phyloP scores from a whole-genome alignment of 768 basidiomycete species.

The Hortiboletus flavorubellus region DNA sequence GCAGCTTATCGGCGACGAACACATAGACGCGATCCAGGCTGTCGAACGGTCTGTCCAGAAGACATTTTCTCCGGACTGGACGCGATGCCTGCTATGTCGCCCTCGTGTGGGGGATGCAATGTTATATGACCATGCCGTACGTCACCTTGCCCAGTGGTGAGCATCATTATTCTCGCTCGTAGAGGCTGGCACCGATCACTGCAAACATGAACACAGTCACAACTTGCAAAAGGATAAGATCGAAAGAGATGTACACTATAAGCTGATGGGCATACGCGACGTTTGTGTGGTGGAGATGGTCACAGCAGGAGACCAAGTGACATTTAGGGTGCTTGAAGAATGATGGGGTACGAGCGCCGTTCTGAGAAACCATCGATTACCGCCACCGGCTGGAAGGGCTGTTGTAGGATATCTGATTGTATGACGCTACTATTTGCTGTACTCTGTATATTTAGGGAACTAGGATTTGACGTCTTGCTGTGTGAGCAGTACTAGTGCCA shows the following conservation, averaged over 20 bases:
- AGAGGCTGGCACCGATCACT: neutral
- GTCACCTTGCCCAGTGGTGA: conserved; percentile 3
- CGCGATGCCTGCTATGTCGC: conserved; percentile 9
- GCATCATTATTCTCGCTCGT: neutral
- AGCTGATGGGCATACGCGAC: neutral
- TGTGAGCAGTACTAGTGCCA: neutral
- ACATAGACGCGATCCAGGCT: conserved; percentile 5
- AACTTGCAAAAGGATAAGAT: neutral
- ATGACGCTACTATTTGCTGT: neutral
- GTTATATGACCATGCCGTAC: neutral
- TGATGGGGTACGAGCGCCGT: neutral
- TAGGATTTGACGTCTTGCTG: conserved; percentile 13
- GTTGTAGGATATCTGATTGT: neutral
- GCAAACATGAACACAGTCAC: conserved; percentile 4
- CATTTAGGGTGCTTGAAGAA: conserved; percentile 7
- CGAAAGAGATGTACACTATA: conserved; percentile 3
- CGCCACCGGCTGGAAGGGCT: neutral
- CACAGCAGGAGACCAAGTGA: neutral
- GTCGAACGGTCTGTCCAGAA: conserved; percentile 1
- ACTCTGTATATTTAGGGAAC: conserved; percentile 4
- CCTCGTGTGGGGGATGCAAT: conserved; percentile 4
- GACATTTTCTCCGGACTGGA: neutral
- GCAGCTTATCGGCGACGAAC: conserved; percentile 7
- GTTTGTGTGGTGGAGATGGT: conserved; percentile 2
- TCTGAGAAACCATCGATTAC: neutral